Conservation (phyloP, 1,284 basidiomycete genomes). For the Cryptococcus jaspeensis region DNA sequence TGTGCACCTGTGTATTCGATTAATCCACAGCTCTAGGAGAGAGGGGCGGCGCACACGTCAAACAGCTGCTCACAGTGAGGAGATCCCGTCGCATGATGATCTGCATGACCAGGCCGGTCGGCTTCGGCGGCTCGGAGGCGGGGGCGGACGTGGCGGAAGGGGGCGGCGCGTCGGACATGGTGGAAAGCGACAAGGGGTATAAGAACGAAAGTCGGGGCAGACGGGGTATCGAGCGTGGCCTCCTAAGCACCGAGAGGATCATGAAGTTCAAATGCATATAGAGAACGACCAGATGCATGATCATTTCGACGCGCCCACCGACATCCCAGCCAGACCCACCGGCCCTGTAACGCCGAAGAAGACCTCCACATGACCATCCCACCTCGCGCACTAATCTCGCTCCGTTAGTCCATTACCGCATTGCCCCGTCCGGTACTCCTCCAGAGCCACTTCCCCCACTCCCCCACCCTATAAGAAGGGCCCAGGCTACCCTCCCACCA, state of each 20-base stretch:
- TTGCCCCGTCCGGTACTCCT: too few relatives aligned
- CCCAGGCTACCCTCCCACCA: not conserved
- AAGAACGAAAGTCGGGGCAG: not conserved
- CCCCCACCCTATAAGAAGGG: too few relatives aligned
- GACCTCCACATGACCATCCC: conserved; percentile 2
- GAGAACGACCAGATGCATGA: not conserved
- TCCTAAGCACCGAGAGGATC: too few relatives aligned
- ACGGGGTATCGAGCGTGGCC: not conserved
- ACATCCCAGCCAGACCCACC: not conserved
- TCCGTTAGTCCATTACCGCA: too few relatives aligned
- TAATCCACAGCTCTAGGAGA: not conserved
- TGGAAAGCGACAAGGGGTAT: not conserved
- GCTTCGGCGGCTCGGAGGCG: conserved; percentile 14
- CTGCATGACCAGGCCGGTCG: conserved; percentile 49
- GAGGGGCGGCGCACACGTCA: too few relatives aligned
- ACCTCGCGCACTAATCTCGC: not conserved
- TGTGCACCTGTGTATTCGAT: conserved; percentile 23
- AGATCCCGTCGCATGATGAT: conserved; percentile 50
- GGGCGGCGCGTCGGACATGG: not conserved
- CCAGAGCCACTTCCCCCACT: not conserved
- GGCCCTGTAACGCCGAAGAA: not conserved
- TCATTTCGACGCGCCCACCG: not conserved
- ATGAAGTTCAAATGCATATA: not conserved
- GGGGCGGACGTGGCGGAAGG: not conserved
- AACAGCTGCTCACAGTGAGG: conserved; percentile 31